Conservation (phyloP, 257 asterid genomes). For the Fraxinus cuspidata region DNA sequence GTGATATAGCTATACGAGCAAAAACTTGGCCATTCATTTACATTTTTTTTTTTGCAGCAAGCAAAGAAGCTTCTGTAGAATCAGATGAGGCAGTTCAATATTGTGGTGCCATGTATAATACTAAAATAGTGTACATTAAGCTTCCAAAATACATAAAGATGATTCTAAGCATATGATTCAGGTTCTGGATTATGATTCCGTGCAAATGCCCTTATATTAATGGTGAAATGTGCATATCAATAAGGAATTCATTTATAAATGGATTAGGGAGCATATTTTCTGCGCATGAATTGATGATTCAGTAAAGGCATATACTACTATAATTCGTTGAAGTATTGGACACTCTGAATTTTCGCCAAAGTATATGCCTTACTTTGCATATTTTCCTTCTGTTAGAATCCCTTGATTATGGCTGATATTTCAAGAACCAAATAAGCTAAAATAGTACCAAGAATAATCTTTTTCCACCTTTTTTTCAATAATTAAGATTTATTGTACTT, state of each 20-base stretch:
- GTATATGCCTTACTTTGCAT: constrained; percentile 22
- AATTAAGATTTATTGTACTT: background rate
- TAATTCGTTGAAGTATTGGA: constrained; percentile 15
- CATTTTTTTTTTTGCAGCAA: no score
- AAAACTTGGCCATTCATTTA: no score
- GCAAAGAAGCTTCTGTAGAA: no score
- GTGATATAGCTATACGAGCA: no score
- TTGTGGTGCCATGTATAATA: background rate
- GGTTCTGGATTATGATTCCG: constrained; percentile 53
- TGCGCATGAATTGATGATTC: constrained; percentile 22
- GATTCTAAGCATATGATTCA: constrained; percentile 55
- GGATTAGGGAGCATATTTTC: constrained; percentile 4
- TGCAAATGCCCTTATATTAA: constrained; percentile 30
- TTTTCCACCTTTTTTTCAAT: background rate
- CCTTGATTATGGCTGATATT: constrained; percentile 11
- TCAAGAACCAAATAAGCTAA: constrained; percentile 20
- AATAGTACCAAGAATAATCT: constrained; percentile 1
- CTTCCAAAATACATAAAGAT: constrained; percentile 28
- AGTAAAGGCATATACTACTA: constrained; percentile 18
- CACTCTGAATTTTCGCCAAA: constrained; percentile 9
- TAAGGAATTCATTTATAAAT: constrained; percentile 13
- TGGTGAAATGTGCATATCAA: constrained; percentile 28
- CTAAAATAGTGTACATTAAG: background rate
- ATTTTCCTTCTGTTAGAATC: constrained; percentile 3
- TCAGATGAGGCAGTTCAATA: background rate